Base-by-base conservation (phyloP, 1,139 yeast genomes). In the Geotrichum carabidarum region DNA sequence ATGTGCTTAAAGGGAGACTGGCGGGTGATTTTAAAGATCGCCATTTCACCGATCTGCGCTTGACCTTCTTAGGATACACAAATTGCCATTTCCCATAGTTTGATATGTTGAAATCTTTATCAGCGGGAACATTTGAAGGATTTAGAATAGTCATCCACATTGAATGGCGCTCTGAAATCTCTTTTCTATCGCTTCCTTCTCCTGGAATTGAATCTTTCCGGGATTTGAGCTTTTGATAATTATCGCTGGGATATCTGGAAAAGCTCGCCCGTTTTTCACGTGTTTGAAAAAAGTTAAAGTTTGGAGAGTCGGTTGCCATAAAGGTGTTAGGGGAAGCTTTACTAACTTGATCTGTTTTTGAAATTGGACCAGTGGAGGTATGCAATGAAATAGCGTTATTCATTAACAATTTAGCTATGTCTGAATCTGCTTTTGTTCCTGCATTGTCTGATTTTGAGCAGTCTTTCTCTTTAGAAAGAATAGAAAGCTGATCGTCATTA, bases 21-120 rank as follows among this genome's bases (percentile, higher is more conserved):
- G 98, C 98, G 0, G 99, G 99, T 0, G 96, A 82, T 37, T 89
- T 86, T 54, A 94, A 76, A 0, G 98, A 91, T 56, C 88, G 79
- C 99, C 99, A 94, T 66, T 91, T 91, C 46, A 91, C 84, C 11
- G 80, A 75, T 61, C 82, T 79, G 47, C 90, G 74, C 53, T 79
- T 81, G 27, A 83, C 80, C 45, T 80, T 78, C 12, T 78, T 77
- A 0, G 97, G 96, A 64, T 88, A 87, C 0, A 88, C 94, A 68
- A 86, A 89, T 54, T 83, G 84, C 99, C 99, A 94, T 59, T 95
- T 78, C 43, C 87, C 80, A 65, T 80, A 80, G 27, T 65, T 67
- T 11, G 68, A 61, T 17, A 66, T 66, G 45, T 67, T 63, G 46
- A 57, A 56, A 11, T 63, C 54, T 22, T 58, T 57, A 9, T 59